phyloP scores from a whole-genome alignment of 2,329 filamentous ascomycete species.

The Diaporthe sp. region DNA sequence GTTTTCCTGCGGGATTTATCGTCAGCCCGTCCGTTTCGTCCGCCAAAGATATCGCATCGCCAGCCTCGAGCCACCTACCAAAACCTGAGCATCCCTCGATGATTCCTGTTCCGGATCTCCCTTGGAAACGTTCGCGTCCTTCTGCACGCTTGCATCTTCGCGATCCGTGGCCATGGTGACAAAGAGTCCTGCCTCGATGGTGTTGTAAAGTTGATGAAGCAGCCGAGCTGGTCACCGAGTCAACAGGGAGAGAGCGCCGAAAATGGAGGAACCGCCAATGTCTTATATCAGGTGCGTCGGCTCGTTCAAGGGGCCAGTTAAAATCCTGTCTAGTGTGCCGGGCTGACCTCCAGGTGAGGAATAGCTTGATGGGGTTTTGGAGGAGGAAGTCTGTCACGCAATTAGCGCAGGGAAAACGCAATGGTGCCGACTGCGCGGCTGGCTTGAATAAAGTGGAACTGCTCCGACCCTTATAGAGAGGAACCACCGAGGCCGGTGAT shows the following conservation, averaged over 20 bases:
- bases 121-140: slow-evolving; percentile 23
- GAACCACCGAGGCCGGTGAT: slow-evolving; percentile 16
- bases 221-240: neutral
- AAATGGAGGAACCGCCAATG: neutral
- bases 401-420: slow-evolving; percentile 18
- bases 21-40: neutral
- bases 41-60: neutral
- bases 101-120: slow-evolving; percentile 9
- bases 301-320: neutral
- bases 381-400: slow-evolving; percentile 5
- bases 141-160: slow-evolving; percentile 1
- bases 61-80: neutral
- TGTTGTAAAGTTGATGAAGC: neutral
- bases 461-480: slow-evolving; percentile 7
- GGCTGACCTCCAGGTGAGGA: neutral
- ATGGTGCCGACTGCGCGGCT: neutral
- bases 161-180: neutral
- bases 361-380: neutral
- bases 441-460: slow-evolving; percentile 22
- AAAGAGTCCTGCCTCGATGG: neutral
- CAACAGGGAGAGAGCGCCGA: neutral
- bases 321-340: neutral
- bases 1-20: slow-evolving; percentile 53
- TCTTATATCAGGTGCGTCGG: neutral
- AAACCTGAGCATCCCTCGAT: neutral